Percentiles rank a stretch among this genome's conserved stretches.
Conservation (phyloP, 2,329 filamentous ascomycete species). For the Fusarium pseudocircinatum region DNA sequence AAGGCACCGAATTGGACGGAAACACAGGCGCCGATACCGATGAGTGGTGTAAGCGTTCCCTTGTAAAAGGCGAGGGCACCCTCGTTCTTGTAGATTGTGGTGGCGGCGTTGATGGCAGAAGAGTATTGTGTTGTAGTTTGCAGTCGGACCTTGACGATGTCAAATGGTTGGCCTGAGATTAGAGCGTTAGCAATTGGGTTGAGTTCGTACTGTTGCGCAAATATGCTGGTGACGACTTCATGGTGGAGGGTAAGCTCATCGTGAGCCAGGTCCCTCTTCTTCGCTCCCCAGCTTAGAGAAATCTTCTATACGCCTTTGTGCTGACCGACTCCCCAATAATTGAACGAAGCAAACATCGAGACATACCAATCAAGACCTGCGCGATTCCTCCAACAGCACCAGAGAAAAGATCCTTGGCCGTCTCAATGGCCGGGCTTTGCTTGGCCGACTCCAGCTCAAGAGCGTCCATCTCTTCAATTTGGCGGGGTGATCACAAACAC, state of each 20-base stretch:
- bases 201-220: not conserved
- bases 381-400: conserved; percentile 92
- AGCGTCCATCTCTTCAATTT: conserved; percentile 43
- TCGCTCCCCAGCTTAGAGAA: conserved; percentile 33
- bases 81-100: conserved; percentile 86
- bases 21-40: conserved; percentile 96
- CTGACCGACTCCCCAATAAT: not conserved
- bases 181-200: conserved; percentile 6
- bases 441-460: conserved; percentile 48
- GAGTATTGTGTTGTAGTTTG: conserved; percentile 88
- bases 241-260: conserved; percentile 21
- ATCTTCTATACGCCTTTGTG: conserved; percentile 41
- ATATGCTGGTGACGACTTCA: not conserved
- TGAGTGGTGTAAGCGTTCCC: conserved; percentile 90
- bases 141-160: conserved; percentile 97
- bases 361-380: conserved; percentile 86
- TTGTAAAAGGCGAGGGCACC: conserved; percentile 97
- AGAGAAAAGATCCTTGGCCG: conserved; percentile 88
- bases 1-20: conserved; percentile 99
- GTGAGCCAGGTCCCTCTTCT: not conserved
- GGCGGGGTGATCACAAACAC: not conserved
- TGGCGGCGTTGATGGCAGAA: conserved; percentile 81
- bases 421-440: conserved; percentile 60
- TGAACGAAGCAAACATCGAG: not conserved
- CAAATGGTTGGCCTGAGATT: conserved; percentile 74